A percentile compares a stretch with the other conserved stretches of the same genome.
phyloP scores from a whole-genome alignment of 2,329 filamentous ascomycete genomes.

The Cyphellophora attinorum region DNA sequence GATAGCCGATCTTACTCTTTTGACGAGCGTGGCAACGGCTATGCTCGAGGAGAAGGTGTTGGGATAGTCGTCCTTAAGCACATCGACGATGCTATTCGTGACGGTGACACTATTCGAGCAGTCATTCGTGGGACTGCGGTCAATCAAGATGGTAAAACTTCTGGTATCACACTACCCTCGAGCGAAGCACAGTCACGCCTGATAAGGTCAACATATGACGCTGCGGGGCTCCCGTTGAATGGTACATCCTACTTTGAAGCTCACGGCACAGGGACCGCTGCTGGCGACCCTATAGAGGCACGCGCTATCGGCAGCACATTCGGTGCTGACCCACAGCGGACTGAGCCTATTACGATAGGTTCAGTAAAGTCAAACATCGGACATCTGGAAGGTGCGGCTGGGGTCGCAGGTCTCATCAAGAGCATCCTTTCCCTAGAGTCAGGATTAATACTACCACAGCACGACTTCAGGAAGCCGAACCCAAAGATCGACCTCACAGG shows the following conservation, averaged over 20 bases:
- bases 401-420: constrained; percentile 23
- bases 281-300: constrained; percentile 21
- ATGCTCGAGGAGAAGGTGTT: constrained; percentile 37
- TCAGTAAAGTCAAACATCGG: constrained; percentile 20
- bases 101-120: constrained; percentile 33
- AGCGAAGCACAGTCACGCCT: constrained; percentile 24
- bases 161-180: constrained; percentile 36
- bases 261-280: constrained; percentile 29
- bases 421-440: constrained; percentile 15
- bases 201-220: constrained; percentile 24
- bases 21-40: constrained; percentile 34
- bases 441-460: constrained; percentile 21
- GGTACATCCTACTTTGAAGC: constrained; percentile 19
- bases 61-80: constrained; percentile 33
- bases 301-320: constrained; percentile 22
- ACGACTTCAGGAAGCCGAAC: constrained; percentile 21
- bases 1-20: constrained; percentile 21
- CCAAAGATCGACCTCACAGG: constrained; percentile 11
- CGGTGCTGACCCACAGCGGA: constrained; percentile 2
- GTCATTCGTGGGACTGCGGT: constrained; percentile 32
- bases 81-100: constrained; percentile 29
- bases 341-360: constrained; percentile 21
- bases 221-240: constrained; percentile 17
- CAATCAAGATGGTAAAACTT: constrained; percentile 37
- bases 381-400: constrained; percentile 23